Base-by-base conservation (phyloP, 176 grass and related monocot species). In the Tuctoria greenei region DNA sequence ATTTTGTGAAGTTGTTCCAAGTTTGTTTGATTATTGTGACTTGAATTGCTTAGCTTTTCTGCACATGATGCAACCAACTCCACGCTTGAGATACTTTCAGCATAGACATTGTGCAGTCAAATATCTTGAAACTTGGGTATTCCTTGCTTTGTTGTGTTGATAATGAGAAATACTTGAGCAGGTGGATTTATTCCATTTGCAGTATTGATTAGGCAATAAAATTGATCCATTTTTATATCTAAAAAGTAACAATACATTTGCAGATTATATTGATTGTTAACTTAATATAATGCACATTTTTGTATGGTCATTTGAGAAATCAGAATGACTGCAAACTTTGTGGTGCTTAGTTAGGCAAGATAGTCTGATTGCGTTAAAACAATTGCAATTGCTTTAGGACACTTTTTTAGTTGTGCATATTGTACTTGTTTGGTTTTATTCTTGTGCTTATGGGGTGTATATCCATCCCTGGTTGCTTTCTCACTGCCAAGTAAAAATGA, bases 1-100 rank as follows among this genome's bases (percentile, higher is more conserved):
- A 59, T 83, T 88, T 41, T 88, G 4, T 85, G 46, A 67, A 59
- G 28, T n/a, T 70, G 12, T 89, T 47, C 27, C 23, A 59, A 70
- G 15, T 63, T 81, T 14, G 15, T 72, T 57, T 64, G 8, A 11
- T 34, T 27, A 44, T 16, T 73, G 4, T 6, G 2, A 51, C 4
- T 47, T 1, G 44, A 21, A 27, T 45, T 72, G 34, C 37, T n/a
- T 66, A 71, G 45, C 25, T n/a, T n/a, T n/a, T n/a, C n/a, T n/a
- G n/a, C n/a, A n/a, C n/a, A n/a, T n/a, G n/a, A n/a, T n/a, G n/a
- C n/a, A n/a, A n/a, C n/a, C n/a, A n/a, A n/a, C n/a, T n/a, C n/a
- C n/a, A n/a, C n/a, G n/a, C n/a, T n/a, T n/a, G n/a, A n/a, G n/a
- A n/a, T 31, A 70, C 51, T 8, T 78, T 0, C 28, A 47, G 67